Evolutionary conservation across 352 stramenopile species (phyloP), one percentile per base, ranked within the genome.

Genomic region (Phytophthora boehmeriae): DNA sequence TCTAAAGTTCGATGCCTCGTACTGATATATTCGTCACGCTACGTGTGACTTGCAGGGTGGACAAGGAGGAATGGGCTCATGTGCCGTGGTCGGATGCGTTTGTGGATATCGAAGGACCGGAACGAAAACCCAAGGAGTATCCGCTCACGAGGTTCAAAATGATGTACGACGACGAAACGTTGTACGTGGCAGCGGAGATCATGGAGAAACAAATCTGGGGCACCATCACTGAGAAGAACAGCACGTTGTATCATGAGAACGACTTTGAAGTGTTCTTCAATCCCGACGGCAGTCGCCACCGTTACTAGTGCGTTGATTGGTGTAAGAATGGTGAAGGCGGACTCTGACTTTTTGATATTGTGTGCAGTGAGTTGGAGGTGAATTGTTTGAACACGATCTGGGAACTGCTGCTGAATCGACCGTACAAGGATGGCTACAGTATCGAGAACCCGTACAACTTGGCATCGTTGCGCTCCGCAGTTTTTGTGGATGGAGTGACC

Each of bases 261-360:
- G 89, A 98, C 76, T 97, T 97, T 78, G 91, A 98, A 62, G 83
- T 98, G 8, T 98, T 98, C 55, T 75, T 98, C n/a, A 83, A 98
- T 67, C 86, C 85, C 8, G 76, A 88, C 54, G 84, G 84, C 22
- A 91, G 69, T 50, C 76, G 76, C 62, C 83, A 96, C 57, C 75
- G 94, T 58, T 98, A 98, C 72, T 97, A 97, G 77, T 91, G 54
- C 49, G 75, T 63, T 43, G 16, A 38, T 22, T 22, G 38, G 20
- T 44, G 4, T 22, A 22, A 22, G 19, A 4, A 9, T 5, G 6
- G n/a, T 44, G 46, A 45, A 56, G n/a, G 54, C 45, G n/a, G 8
- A 56, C 34, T 14, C 13, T 28, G 14, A 23, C 44, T 60, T n/a
- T 13, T 36, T 63, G 10, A 25, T 4, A 28, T 55, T 42, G 27